These are phyloP conservation scores for Aspergillus sp. DNA, from an alignment of 2,329 filamentous ascomycete genomes.

Conservation along the genomic window DNA sequence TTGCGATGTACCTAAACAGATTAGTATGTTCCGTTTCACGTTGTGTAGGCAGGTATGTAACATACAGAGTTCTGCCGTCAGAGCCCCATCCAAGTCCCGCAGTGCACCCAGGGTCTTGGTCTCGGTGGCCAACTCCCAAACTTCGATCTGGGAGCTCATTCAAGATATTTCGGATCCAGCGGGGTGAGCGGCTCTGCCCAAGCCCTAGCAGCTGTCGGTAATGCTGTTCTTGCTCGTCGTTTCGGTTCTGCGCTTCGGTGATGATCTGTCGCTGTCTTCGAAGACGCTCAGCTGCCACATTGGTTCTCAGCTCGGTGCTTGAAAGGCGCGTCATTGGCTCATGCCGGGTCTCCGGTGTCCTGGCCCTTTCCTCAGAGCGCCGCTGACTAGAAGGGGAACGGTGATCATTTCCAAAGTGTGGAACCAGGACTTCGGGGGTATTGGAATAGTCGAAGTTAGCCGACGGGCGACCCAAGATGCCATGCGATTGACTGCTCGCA, in stretches of 20 bases:
- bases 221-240: slow-evolving; percentile 28
- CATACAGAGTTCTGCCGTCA: slow-evolving; percentile 49
- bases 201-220: slow-evolving; percentile 34
- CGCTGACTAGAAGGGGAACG: slow-evolving; percentile 37
- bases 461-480: slow-evolving; percentile 17
- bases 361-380: slow-evolving; percentile 28
- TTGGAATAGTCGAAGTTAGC: slow-evolving; percentile 22
- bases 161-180: slow-evolving; percentile 38
- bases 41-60: slow-evolving; percentile 8
- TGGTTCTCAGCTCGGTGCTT: slow-evolving; percentile 36
- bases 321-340: slow-evolving; percentile 26
- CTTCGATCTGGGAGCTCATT: slow-evolving; percentile 36
- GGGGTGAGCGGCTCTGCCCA: slow-evolving; percentile 35
- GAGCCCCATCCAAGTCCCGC: slow-evolving; percentile 49
- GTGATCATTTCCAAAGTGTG: slow-evolving; percentile 26
- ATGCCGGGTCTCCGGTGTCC: slow-evolving; percentile 23
- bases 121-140: slow-evolving; percentile 28
- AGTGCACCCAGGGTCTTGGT: slow-evolving; percentile 42
- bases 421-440: slow-evolving; percentile 19
- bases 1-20: slow-evolving; percentile 45
- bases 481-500: slow-evolving; percentile 12
- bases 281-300: slow-evolving; percentile 39
- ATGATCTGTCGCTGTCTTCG: slow-evolving; percentile 37
- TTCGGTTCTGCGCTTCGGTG: slow-evolving; percentile 33
- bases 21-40: slow-evolving; percentile 7